phyloP scores from a whole-genome alignment of 1,139 yeast genomes.

The Sugiyamaella japonica region DNA sequence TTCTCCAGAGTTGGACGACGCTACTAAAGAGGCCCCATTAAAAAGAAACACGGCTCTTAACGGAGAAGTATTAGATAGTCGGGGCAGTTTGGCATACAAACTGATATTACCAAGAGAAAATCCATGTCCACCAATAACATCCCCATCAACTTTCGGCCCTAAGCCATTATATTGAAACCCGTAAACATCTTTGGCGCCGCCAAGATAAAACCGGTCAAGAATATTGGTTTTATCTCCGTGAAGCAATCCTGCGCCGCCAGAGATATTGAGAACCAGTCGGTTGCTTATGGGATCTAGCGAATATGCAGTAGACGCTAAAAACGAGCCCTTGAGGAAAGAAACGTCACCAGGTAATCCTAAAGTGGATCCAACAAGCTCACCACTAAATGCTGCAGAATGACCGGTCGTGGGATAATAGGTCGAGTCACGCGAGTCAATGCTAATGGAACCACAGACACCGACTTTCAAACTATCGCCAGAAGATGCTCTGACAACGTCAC shows the following conservation, averaged over 20 bases:
- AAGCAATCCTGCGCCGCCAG: constrained; percentile 27
- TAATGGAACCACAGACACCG: constrained; percentile 36
- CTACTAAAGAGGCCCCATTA: constrained; percentile 69
- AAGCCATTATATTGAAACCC: constrained; percentile 76
- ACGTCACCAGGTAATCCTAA: constrained; percentile 34
- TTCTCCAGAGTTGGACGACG: constrained; percentile 2
- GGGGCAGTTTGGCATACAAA: constrained; percentile 64
- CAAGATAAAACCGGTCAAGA: constrained; percentile 58
- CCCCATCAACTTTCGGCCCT: constrained; percentile 71
- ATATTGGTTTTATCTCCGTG: constrained; percentile 25
- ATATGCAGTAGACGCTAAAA: constrained; percentile 35
- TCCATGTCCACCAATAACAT: constrained; percentile 75
- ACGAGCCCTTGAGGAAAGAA: constrained; percentile 39
- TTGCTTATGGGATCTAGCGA: constrained; percentile 28
- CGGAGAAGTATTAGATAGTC: constrained; percentile 50
- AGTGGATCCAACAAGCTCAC: constrained; percentile 56
- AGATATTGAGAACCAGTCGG: constrained; percentile 25
- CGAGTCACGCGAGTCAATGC: constrained; percentile 39
- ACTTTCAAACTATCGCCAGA: constrained; percentile 44
- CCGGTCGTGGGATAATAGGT: constrained; percentile 51
- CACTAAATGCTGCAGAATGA: constrained; percentile 48
- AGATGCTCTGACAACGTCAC: constrained; percentile 38
- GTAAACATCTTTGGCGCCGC: constrained; percentile 83
- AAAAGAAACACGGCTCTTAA: constrained; percentile 69
- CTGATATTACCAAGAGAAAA: constrained; percentile 66